Base-by-base conservation (phyloP, 192 early-diverging fungal genomes). In the Thamnidium elegans region DNA sequence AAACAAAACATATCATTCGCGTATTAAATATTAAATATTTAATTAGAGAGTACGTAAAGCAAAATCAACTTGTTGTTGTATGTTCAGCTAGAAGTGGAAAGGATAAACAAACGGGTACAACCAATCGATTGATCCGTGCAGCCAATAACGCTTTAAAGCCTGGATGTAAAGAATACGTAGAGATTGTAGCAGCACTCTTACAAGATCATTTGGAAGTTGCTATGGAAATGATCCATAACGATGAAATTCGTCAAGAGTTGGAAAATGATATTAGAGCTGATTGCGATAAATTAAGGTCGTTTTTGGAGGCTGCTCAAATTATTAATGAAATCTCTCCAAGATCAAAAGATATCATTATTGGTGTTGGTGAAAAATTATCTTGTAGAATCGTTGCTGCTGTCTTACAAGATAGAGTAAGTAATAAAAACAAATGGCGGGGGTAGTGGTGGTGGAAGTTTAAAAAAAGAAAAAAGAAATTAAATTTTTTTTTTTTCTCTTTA, bases 271-370 rank as follows among this genome's bases (percentile, higher is more conserved):
- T 99, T 54, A 81, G 79, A 9, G 84, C 86, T 14, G 93, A 92
- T 63, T 97, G 93, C 66, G 71, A 78, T 42, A 88, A 82, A 21
- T 84, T 99, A 34, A 78, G 84, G 45, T 84, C 83, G 11, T 98
- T 99, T 69, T 80, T 99, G 74, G 84, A 92, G 1, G 97, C 97
- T 3, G 94, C 95, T 7, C 47, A 83, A 67, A 86, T 95, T 60
- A 96, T 99, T 71, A 91, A 93, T 58, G 97, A 99, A 71, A 92
- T 99, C 8, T 96, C 96, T 21, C 95, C 97, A 63, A 88, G 92
- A 68, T 98, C 96, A 34, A 81, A 88, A 62, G 97, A 99, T 76
- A 88, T 95, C 63, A 96, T 99, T 46, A 87, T 99, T 60, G 90
- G 92, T 21, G 86, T 86, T 4, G 97, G 97, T 63, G 97, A 99